Conservation (phyloP, 2,329 filamentous ascomycete genomes). For the Diaporthe sp. region DNA sequence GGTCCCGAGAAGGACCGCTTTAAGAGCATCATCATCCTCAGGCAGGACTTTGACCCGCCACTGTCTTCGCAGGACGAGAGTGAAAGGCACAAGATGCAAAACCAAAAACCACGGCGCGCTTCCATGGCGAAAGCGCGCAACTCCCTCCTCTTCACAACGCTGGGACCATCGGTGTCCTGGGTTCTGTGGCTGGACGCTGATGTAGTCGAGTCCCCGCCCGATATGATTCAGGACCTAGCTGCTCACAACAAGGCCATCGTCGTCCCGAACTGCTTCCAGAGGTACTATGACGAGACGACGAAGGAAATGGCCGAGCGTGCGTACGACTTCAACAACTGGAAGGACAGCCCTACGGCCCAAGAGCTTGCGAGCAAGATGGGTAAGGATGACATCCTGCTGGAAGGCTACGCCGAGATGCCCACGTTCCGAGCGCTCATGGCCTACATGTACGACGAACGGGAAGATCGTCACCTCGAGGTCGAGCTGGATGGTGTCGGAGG, state of each 20-base stretch:
- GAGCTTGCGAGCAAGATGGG: slow-evolving; percentile 85
- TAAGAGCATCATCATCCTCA: slow-evolving; percentile 91
- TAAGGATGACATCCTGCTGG: slow-evolving; percentile 90
- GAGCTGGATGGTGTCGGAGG: slow-evolving; percentile 94
- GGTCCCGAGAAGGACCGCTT: slow-evolving; percentile 87
- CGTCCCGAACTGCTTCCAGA: slow-evolving; percentile 95
- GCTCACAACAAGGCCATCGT: slow-evolving; percentile 90
- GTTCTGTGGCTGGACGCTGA: slow-evolving; percentile 96
- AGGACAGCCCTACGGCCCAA: slow-evolving; percentile 86
- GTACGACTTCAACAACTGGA: slow-evolving; percentile 99
- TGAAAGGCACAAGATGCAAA: slow-evolving; percentile 91
- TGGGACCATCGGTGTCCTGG: slow-evolving; percentile 93
- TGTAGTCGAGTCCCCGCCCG: slow-evolving; percentile 87
- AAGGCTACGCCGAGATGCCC: slow-evolving; percentile 93
- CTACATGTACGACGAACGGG: slow-evolving; percentile 75
- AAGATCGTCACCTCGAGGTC: slow-evolving; percentile 74
- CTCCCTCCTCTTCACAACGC: slow-evolving; percentile 92
- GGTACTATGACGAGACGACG: slow-evolving; percentile 78
- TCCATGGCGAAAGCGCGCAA: slow-evolving; percentile 96
- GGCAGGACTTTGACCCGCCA: slow-evolving; percentile 93
- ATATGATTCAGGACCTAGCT: slow-evolving; percentile 92
- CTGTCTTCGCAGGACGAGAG: slow-evolving; percentile 85
- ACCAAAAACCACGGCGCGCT: slow-evolving; percentile 88
- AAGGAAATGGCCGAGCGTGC: slow-evolving; percentile 82
- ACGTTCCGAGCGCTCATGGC: slow-evolving; percentile 95